Evolutionary conservation across 441 rosid species (phyloP).

Genomic region (Euphorbia schlechtendalii): DNA sequence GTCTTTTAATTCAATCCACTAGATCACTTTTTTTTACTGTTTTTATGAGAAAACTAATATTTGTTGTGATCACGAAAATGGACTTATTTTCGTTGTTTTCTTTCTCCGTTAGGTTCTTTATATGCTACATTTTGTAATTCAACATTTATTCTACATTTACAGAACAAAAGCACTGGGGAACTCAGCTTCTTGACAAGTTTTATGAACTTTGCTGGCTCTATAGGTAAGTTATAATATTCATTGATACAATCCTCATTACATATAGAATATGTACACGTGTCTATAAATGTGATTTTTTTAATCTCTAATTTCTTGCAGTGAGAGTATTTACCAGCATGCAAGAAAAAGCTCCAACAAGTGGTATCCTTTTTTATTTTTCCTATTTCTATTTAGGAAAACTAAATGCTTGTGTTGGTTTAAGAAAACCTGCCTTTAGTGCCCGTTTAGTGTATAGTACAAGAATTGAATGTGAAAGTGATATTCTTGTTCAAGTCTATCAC

Average conservation of each 20-base stretch:
- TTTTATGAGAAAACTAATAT: not conserved
- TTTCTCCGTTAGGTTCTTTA: not conserved
- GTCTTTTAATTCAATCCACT: not conserved
- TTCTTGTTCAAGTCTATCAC: too few species aligned
- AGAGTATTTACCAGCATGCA: conserved; percentile 90
- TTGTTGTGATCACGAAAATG: not conserved
- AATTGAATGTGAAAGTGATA: too few species aligned
- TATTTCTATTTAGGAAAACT: too few species aligned
- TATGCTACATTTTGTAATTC: too few species aligned
- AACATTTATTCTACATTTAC: conserved; percentile 19
- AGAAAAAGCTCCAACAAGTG: conserved; percentile 78
- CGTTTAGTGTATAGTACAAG: too few species aligned
- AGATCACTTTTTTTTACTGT: not conserved
- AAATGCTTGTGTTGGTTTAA: too few species aligned
- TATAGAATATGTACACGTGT: not conserved
- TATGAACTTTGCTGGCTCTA: conserved; percentile 69
- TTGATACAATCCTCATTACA: not conserved
- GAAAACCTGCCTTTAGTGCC: too few species aligned
- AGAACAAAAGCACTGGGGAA: conserved; percentile 89
- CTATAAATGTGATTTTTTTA: not conserved
- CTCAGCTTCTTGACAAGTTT: conserved; percentile 87
- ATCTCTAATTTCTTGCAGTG: conserved; percentile 39
- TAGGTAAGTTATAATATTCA: conserved; percentile 42
- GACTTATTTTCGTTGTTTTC: conserved; percentile 1
- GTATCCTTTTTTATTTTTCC: conserved; percentile 77